Evolutionary conservation across 495 filamentous ascomycete species (phyloP).

Genomic region (Annulohypoxylon stygium): DNA sequence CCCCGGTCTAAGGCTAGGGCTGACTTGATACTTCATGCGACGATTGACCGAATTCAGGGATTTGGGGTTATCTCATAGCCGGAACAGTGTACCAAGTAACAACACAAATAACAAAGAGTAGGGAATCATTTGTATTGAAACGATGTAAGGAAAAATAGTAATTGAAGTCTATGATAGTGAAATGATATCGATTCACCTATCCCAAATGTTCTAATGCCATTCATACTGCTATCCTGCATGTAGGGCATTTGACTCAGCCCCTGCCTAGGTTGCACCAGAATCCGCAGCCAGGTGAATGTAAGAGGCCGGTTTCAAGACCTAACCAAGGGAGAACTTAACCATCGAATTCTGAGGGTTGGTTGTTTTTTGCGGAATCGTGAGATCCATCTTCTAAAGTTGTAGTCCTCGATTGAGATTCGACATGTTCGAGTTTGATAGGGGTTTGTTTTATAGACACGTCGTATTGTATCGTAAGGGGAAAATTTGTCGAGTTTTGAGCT

Average conservation of each 20-base stretch:
- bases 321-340: neutral
- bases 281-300: neutral
- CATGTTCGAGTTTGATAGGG: neutral
- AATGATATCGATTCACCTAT: neutral
- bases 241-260: slow-evolving; percentile 1
- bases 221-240: neutral
- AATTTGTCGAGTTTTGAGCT: neutral
- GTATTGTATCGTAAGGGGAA: neutral
- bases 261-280: neutral
- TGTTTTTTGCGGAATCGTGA: neutral
- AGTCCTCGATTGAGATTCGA: neutral
- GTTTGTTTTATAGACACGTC: neutral
- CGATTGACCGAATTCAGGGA: neutral
- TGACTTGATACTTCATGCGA: neutral
- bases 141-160: neutral
- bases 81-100: neutral
- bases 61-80: neutral
- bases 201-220: neutral
- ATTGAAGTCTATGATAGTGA: neutral
- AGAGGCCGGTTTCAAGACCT: neutral
- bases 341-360: neutral
- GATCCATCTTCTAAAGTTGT: neutral
- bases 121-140: neutral
- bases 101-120: neutral
- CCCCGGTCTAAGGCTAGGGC: neutral